Conservation (phyloP, 164 flowering plant species). For the Dillenia turbinata region DNA sequence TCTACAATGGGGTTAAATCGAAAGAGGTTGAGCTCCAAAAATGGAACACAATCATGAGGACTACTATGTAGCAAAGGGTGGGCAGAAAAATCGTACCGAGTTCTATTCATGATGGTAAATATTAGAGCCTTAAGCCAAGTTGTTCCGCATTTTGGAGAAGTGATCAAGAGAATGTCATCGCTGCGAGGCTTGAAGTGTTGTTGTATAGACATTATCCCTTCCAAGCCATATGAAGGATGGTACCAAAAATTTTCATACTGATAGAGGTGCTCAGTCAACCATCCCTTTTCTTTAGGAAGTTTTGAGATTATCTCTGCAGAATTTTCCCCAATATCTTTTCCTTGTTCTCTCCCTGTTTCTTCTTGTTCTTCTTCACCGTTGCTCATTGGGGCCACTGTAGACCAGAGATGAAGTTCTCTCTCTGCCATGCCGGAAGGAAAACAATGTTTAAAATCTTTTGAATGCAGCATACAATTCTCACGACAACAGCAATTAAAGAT, state of each 20-base stretch:
- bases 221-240: background rate
- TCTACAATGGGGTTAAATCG: background rate
- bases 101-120: constrained; percentile 12
- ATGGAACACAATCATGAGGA: constrained; percentile 6
- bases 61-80: constrained; percentile 4
- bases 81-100: background rate
- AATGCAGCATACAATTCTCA: no score
- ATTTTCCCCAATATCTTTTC: no score
- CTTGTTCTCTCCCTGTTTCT: no score
- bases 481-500: no score
- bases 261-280: background rate
- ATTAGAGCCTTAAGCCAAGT: constrained; percentile 24
- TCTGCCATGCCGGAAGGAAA: no score
- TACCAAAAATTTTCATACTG: constrained; percentile 18
- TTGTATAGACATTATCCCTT: constrained; percentile 5
- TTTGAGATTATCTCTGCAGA: background rate
- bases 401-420: no score
- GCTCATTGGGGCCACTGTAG: no score
- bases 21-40: background rate
- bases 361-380: no score
- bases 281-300: background rate
- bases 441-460: no score
- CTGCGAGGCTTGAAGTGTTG: constrained; percentile 12
- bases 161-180: constrained; percentile 8
- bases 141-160: constrained; percentile 18